phyloP scores from a whole-genome alignment of 495 filamentous ascomycete species.

The Daldinia childiae region DNA sequence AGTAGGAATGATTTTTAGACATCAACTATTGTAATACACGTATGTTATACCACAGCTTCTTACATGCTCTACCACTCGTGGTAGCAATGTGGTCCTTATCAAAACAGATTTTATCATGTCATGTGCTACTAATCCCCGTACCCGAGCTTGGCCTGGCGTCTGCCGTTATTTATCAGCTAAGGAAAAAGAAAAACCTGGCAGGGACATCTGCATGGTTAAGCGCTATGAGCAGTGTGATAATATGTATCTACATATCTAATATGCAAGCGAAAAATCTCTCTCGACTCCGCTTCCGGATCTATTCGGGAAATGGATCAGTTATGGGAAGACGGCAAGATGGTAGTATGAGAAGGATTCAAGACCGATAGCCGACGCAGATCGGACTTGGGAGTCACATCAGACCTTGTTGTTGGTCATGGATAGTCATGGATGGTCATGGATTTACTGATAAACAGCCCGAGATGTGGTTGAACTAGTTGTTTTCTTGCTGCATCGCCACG shows the following conservation, averaged over 20 bases:
- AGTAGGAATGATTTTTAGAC: slow-evolving; percentile 17
- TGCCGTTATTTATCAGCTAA: slow-evolving; percentile 21
- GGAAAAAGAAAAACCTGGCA: not conserved
- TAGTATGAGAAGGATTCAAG: slow-evolving; percentile 27
- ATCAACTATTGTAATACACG: slow-evolving; percentile 31
- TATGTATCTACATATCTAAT: slow-evolving; percentile 1
- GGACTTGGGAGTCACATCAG: slow-evolving; percentile 25
- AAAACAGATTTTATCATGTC: slow-evolving; percentile 19
- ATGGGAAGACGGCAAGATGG: slow-evolving; percentile 14
- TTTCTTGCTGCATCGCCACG: slow-evolving; percentile 32
- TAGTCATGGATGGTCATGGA: not conserved
- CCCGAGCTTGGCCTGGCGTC: slow-evolving; percentile 29
- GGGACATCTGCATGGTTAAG: slow-evolving; percentile 20
- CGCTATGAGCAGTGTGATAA: slow-evolving; percentile 14
- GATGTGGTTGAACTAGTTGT: slow-evolving; percentile 12
- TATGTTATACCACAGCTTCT: slow-evolving; percentile 21
- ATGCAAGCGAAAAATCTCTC: slow-evolving; percentile 17
- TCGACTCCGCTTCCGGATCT: slow-evolving; percentile 32
- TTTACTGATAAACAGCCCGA: slow-evolving; percentile 1
- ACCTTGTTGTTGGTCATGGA: slow-evolving; percentile 9
- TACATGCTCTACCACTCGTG: slow-evolving; percentile 27
- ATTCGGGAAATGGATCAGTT: slow-evolving; percentile 39
- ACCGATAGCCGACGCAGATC: slow-evolving; percentile 40
- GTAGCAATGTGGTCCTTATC: slow-evolving; percentile 27
- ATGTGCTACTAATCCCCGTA: slow-evolving; percentile 21